Percentiles rank a stretch among this genome's conserved stretches.
Conservation (phyloP, 345 rosid species). For the Syzygium jambos region DNA sequence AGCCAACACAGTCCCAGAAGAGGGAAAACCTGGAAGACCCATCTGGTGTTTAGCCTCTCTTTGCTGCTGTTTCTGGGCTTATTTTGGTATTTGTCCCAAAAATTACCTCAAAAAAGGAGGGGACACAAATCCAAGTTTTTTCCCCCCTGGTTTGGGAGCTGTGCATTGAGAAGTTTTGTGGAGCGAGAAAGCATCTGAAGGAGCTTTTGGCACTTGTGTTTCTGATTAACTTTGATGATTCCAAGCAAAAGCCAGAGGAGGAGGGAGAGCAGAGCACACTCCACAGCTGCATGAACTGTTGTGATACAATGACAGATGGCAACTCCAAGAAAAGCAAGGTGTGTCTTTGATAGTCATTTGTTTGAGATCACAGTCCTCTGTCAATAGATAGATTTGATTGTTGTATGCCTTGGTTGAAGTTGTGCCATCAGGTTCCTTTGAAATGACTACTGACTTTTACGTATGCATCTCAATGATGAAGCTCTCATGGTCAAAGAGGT, state of each 20-base stretch:
- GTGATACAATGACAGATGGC: conserved; percentile 75
- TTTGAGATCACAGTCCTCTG: background rate
- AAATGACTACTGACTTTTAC: background rate
- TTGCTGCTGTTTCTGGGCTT: conserved; percentile 11
- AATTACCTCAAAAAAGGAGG: background rate
- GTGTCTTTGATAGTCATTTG: conserved; percentile 2
- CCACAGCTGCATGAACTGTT: conserved; percentile 20
- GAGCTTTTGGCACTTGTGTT: background rate
- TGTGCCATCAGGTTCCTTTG: background rate
- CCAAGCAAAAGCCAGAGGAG: conserved; percentile 3
- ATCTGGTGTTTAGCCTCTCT: conserved; percentile 4
- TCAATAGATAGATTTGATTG: background rate
- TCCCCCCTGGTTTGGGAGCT: background rate
- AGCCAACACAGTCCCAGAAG: background rate
- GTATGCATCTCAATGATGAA: conserved; percentile 21
- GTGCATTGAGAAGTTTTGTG: background rate
- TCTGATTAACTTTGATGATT: conserved; percentile 2
- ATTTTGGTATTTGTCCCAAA: background rate
- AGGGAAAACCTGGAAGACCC: conserved; percentile 11
- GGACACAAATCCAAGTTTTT: background rate
- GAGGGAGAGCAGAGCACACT: background rate
- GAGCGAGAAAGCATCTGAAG: background rate
- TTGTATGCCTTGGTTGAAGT: background rate
- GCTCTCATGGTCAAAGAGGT: conserved; percentile 94
- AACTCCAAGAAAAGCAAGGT: conserved; percentile 93